phyloP scores from a whole-genome alignment of 1,284 basidiomycete species.

The Cutaneotrichosporon curvatum region DNA sequence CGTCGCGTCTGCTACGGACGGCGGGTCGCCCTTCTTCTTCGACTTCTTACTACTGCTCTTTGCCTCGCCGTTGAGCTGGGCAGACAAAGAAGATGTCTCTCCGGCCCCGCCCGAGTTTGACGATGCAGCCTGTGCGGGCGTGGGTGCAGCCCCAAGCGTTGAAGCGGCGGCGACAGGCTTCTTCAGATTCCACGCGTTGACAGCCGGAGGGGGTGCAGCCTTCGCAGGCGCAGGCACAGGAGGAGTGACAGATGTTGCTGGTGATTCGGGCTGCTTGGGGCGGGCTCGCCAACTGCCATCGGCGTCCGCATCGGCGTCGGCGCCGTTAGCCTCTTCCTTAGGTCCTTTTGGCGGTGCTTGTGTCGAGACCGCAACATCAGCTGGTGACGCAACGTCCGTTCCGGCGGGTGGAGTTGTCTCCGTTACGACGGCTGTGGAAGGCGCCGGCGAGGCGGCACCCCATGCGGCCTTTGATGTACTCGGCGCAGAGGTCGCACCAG shows the following conservation, averaged over 20 bases:
- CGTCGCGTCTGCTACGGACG: slow-evolving; percentile 22
- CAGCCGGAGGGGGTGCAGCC: slow-evolving; percentile 24
- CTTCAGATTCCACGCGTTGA: slow-evolving; percentile 40
- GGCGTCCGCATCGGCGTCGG: slow-evolving; percentile 21
- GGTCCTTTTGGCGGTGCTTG: no score
- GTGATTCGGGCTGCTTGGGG: slow-evolving; percentile 14
- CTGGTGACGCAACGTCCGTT: no score
- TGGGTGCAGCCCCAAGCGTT: slow-evolving; percentile 15
- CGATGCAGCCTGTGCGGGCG: slow-evolving; percentile 4
- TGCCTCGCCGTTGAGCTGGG: not conserved
- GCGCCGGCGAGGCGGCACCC: slow-evolving; percentile 7
- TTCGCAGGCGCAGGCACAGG: slow-evolving; percentile 5
- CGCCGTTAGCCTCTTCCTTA: no score
- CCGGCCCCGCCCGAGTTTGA: not conserved
- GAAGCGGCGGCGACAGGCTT: slow-evolving; percentile 8
- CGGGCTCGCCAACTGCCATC: slow-evolving; percentile 31
- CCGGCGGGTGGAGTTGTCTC: no score
- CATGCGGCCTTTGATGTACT: slow-evolving; percentile 25
- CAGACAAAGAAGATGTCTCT: not conserved
- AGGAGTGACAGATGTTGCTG: not conserved
- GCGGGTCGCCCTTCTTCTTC: slow-evolving; percentile 15
- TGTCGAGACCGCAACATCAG: no score
- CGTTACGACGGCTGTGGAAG: no score
- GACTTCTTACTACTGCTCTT: slow-evolving; percentile 10
- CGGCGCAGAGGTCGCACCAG: not conserved